These are phyloP conservation scores for Parvularia atlantis DNA, from an alignment of 78 protist genomes.

Conservation along the genomic window DNA sequence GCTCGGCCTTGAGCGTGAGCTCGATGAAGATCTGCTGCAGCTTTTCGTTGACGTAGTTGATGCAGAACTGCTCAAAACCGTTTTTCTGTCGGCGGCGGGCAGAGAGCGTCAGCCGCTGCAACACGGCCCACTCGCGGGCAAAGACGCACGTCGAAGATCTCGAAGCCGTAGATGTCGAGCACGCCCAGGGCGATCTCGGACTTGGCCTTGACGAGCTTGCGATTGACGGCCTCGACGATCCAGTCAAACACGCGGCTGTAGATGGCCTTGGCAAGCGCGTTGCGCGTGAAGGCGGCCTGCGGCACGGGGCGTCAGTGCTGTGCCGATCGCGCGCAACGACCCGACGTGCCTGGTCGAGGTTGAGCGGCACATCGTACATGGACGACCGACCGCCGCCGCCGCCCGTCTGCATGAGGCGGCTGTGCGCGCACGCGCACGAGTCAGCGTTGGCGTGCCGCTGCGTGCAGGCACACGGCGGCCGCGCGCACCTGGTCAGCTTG, in stretches of 20 bases:
- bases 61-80: constrained; percentile 75
- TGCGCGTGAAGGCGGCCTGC: constrained; percentile 53
- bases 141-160: constrained; percentile 64
- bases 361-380: constrained; percentile 12
- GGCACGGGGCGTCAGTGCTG: background rate
- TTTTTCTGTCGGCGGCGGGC: too few species aligned
- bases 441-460: background rate
- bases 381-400: background rate
- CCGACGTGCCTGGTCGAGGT: constrained; percentile 24
- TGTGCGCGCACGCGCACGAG: background rate
- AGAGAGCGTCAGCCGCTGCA: too few species aligned
- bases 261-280: constrained; percentile 86
- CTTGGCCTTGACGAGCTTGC: constrained; percentile 26
- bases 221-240: constrained; percentile 63
- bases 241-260: constrained; percentile 79
- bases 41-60: constrained; percentile 83
- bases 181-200: constrained; percentile 50
- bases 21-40: constrained; percentile 85
- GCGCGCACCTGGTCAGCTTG: background rate
- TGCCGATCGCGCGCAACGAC: background rate
- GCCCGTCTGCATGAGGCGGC: constrained; percentile 6
- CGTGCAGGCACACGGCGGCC: background rate
- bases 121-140: too few species aligned
- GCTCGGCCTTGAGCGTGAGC: constrained; percentile 74
- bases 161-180: constrained; percentile 84